Evolutionary conservation across 1,139 yeast species (phyloP), one percentile per base, ranked within the genome.

Genomic region (Scheffersomyces lignicola): DNA sequence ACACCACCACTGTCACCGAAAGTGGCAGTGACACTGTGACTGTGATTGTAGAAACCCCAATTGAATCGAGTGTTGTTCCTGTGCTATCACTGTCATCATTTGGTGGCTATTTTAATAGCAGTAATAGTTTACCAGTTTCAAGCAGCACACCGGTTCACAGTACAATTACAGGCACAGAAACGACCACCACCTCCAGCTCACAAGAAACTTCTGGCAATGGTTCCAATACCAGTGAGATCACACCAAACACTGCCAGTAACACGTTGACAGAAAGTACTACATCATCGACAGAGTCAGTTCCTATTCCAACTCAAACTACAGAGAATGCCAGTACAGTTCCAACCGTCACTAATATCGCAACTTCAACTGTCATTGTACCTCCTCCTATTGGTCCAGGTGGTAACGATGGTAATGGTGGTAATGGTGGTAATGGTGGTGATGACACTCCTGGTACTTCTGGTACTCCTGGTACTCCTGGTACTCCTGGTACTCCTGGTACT

Each of bases 1-100:
- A 6, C 5, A 26, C 20, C 13, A 15, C 29, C 11, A 26, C 29
- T 7, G n/a, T 5, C 11, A 26, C 33, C 16, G 18, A n/a, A 5
- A 13, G 26, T 22, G 26, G 26, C 16, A 22, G 23, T 16, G 41
- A 31, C 9, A 42, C 33, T 22, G 33, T 22, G 8, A 22, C 18
- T 3, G 17, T 29, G 12, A 6, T 7, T 8, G 26, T 23, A 7
- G 26, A 23, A 9, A 23, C 26, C 7, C 52, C 55, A 7, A 33
- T 34, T 17, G 46, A 15, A 21, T 43, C 47, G n/a, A 32, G 34
- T 5, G 44, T 54, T 1, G 48, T 3, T n/a, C 4, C 3, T 12
- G 7, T 5, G 18, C 11, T 18, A 12, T 18, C n/a, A 29, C 32
- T 4, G 7, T 5, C 14, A 29, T 18, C 28, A 24, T 7, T 18